Evolutionary conservation across 2,329 filamentous ascomycete species (phyloP).

Genomic region (Colletotrichum musicola): DNA sequence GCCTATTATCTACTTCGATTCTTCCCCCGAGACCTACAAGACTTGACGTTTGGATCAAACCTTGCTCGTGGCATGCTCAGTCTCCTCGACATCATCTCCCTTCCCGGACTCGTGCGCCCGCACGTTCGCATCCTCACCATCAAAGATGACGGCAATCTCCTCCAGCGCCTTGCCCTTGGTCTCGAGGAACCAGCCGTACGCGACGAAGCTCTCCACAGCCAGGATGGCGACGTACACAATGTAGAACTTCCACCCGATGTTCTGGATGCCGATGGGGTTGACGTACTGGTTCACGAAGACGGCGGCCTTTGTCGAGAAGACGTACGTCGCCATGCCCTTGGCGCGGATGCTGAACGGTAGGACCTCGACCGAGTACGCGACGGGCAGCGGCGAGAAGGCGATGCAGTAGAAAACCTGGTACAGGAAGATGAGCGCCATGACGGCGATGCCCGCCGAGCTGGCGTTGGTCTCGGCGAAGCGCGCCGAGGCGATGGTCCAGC

Average conservation of each 20-base stretch:
- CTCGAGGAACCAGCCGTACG: constrained; percentile 59
- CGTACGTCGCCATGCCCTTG: constrained; percentile 58
- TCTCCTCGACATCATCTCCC: constrained; percentile 27
- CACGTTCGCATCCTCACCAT: constrained; percentile 49
- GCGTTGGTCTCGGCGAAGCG: constrained; percentile 46
- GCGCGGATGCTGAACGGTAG: constrained; percentile 65
- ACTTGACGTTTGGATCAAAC: neutral
- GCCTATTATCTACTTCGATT: too few species aligned
- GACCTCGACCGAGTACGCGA: constrained; percentile 64
- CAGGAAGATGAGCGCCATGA: constrained; percentile 52
- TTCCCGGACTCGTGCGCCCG: constrained; percentile 18
- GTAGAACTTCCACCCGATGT: constrained; percentile 67
- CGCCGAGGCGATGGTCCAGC: constrained; percentile 51
- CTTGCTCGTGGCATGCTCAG: constrained; percentile 26
- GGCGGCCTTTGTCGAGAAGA: constrained; percentile 45
- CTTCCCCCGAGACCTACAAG: neutral
- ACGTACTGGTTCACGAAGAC: constrained; percentile 54
- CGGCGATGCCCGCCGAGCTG: constrained; percentile 47
- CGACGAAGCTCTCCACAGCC: constrained; percentile 61
- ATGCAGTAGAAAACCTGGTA: constrained; percentile 64
- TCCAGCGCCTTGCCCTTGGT: constrained; percentile 63
- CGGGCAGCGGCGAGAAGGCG: constrained; percentile 65
- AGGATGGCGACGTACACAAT: constrained; percentile 66
- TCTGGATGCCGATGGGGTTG: constrained; percentile 63
- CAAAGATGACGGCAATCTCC: constrained; percentile 70